Evolutionary conservation across 306 rosid species (phyloP).

Genomic region (Rubus idaeus): DNA sequence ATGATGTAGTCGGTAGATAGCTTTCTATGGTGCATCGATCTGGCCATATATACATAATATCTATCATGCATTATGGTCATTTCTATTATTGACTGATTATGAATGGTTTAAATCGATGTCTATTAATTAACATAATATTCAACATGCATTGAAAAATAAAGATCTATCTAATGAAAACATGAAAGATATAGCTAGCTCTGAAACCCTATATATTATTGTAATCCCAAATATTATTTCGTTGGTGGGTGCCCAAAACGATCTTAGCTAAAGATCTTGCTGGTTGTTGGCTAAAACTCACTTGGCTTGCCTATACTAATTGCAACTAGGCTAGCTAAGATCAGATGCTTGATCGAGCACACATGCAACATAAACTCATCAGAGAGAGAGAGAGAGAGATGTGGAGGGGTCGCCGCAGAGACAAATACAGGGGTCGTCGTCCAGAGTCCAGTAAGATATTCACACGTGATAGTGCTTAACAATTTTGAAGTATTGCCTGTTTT

Average conservation of each 20-base stretch:
- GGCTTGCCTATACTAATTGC: constrained; percentile 13
- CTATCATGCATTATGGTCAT: too few species aligned
- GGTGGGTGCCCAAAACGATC: constrained; percentile 22
- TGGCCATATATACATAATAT: too few species aligned
- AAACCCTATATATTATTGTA: background rate
- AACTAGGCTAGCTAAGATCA: constrained; percentile 4
- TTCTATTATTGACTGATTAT: too few species aligned
- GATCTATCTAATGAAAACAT: background rate
- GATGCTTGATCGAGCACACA: background rate
- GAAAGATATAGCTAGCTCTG: background rate
- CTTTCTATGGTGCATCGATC: too few species aligned
- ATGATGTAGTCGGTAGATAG: too few species aligned
- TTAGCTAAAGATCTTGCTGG: constrained; percentile 31
- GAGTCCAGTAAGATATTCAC: constrained; percentile 24
- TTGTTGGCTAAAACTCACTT: constrained; percentile 30
- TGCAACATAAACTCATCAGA: background rate
- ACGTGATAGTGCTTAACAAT: constrained; percentile 61
- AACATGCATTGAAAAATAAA: background rate
- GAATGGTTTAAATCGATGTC: too few species aligned
- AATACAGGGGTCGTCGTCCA: constrained; percentile 29
- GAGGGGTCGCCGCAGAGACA: constrained; percentile 21
- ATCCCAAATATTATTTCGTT: constrained; percentile 3
- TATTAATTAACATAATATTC: too few species aligned
- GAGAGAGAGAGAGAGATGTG: background rate
- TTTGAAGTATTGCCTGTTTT: constrained; percentile 22